Evolutionary conservation across 345 rosid species (phyloP).

Genomic region (Syzygium aromaticum): DNA sequence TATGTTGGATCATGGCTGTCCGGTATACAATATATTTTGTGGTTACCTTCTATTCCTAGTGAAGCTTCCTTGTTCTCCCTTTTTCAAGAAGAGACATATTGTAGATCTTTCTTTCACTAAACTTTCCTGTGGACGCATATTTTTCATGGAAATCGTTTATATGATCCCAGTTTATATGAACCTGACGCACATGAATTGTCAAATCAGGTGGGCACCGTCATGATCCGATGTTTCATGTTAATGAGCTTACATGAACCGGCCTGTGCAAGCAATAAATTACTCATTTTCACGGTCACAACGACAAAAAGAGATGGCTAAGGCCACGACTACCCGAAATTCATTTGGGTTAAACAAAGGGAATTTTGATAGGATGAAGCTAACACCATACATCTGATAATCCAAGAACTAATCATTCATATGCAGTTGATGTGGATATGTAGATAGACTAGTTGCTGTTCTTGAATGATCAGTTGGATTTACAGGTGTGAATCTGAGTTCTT

Average conservation of each 20-base stretch:
- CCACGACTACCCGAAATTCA: background rate
- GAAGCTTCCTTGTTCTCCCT: background rate
- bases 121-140: background rate
- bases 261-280: background rate
- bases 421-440: background rate
- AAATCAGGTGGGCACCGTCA: background rate
- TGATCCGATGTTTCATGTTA: background rate
- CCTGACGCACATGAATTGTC: background rate
- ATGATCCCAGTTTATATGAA: background rate
- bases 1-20: background rate
- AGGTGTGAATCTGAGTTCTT: constrained; percentile 89
- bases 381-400: background rate
- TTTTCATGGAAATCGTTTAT: background rate
- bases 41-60: background rate
- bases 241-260: background rate
- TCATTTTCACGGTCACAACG: background rate
- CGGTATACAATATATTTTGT: background rate
- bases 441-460: background rate
- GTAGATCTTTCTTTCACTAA: background rate
- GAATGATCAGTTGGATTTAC: background rate
- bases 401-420: background rate
- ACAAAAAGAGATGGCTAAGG: background rate
- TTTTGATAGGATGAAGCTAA: background rate
- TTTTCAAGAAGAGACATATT: background rate
- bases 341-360: background rate